Evolutionary conservation across 2,329 filamentous ascomycete species (phyloP), one percentile per base, ranked within the genome.

Genomic region (Nemania sp.): DNA sequence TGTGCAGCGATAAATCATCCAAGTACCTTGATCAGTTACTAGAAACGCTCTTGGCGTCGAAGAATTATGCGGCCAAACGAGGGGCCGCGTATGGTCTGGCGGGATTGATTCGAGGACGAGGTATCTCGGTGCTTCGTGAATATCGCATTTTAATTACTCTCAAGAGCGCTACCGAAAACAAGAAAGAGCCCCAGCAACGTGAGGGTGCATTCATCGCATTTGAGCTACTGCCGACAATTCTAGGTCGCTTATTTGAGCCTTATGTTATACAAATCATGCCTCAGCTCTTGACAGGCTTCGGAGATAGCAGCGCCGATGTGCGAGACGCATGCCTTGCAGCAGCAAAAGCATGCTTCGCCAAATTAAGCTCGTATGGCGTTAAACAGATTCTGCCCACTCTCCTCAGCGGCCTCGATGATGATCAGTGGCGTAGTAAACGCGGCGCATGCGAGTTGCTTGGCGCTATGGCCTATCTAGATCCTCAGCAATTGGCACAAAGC

Each of bases 351-450:
- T 97, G 91, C 71, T 99, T 99, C 72, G 87, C 90, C 5, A 92
- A 86, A 63, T 76, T 99, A 51, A 97, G 91, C 73, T 97, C 94
- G 0, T 99, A 90, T 65, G 94, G 94, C 71, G 95, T 99, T 54
- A 96, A 96, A 75, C 83, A 94, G 68, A 92, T 99, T 60, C 78
- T 99, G 61, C 94, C 94, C 3, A 96, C 90, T 11, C 81, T 99
- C 6, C 81, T 99, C 2, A 86, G 94, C 61, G 94, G 95, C 53
- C 83, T 99, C 8, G 92, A 97, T 60, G 94, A 99, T 61, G 85
- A 90, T 48, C 93, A 97, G 71, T 99, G 94, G 94, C 88, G 94
- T 67, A 97, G 91, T 75, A 97, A 99, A 75, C 96, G 96, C 76
- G 94, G 95, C 64, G 94, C 94, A 49, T 99, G 94, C 68, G 94